phyloP scores from a whole-genome alignment of 345 rosid genomes.

The Salix suchowensis region DNA sequence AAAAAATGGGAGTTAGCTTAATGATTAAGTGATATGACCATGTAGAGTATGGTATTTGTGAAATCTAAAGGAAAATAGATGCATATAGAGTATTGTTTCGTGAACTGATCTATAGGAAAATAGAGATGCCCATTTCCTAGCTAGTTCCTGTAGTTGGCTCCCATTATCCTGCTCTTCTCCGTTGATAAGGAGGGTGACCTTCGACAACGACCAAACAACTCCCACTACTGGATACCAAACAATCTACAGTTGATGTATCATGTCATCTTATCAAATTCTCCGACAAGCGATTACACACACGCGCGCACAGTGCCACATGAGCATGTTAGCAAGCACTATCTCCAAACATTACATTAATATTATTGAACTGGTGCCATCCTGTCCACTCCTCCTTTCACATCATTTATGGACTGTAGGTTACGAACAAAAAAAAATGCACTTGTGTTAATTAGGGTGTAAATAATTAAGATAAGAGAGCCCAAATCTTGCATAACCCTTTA shows the following conservation, averaged over 20 bases:
- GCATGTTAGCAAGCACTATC: background rate
- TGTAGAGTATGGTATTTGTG: too few species aligned
- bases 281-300: background rate
- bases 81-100: background rate
- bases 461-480: too few species aligned
- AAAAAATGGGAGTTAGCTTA: background rate
- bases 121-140: background rate
- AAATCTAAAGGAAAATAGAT: background rate
- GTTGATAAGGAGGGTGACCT: background rate
- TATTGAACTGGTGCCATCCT: background rate
- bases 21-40: background rate
- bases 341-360: background rate
- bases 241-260: constrained; percentile 5
- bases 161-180: background rate
- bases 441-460: too few species aligned
- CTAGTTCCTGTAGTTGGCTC: background rate
- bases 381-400: background rate
- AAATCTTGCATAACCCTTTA: too few species aligned
- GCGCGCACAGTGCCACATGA: background rate
- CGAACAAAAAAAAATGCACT: background rate
- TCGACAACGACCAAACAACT: constrained; percentile 12
- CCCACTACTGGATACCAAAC: constrained; percentile 11
- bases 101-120: background rate
- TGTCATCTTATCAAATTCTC: constrained; percentile 9
- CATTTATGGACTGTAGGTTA: background rate